Conservation (phyloP, 192 early-diverging fungal genomes). For the Cladochytrium replicatum region DNA sequence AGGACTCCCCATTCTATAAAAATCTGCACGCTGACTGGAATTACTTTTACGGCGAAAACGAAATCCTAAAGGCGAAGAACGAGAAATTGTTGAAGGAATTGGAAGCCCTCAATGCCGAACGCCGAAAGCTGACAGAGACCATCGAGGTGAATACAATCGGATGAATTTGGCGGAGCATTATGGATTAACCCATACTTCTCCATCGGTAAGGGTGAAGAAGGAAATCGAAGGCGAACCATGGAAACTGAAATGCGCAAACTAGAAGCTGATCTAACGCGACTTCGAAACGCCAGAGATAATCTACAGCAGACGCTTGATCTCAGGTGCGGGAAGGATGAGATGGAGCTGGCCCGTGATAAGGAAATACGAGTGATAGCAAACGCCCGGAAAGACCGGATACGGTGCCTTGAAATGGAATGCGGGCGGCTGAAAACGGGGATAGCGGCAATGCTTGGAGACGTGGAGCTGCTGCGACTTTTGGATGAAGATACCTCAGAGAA, state of each 20-base stretch:
- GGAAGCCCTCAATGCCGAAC: slow-evolving; percentile 19
- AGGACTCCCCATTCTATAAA: slow-evolving; percentile 9
- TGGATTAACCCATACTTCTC: background rate
- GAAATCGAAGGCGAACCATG: slow-evolving; percentile 23
- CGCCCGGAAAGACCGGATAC: slow-evolving; percentile 32
- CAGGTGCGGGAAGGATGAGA: slow-evolving; percentile 25
- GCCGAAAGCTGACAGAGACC: slow-evolving; percentile 29
- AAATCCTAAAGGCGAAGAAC: slow-evolving; percentile 17
- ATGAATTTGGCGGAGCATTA: background rate
- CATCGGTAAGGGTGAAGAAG: slow-evolving; percentile 23
- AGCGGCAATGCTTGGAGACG: slow-evolving; percentile 23
- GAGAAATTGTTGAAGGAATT: slow-evolving; percentile 21
- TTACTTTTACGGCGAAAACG: slow-evolving; percentile 18
- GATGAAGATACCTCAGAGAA: slow-evolving; percentile 15
- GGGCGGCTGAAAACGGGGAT: slow-evolving; percentile 29
- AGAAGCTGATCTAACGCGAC: slow-evolving; percentile 29
- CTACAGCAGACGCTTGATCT: slow-evolving; percentile 28
- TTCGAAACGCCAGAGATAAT: slow-evolving; percentile 31
- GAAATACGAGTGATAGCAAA: slow-evolving; percentile 30
- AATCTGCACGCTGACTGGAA: slow-evolving; percentile 25
- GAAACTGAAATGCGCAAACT: slow-evolving; percentile 32
- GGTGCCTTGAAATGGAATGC: slow-evolving; percentile 30
- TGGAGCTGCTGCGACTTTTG: slow-evolving; percentile 31
- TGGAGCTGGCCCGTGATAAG: slow-evolving; percentile 23
- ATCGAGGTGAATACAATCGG: slow-evolving; percentile 21